These are phyloP conservation scores for Globisporangium yorkense DNA, from an alignment of 352 stramenopile genomes.

Conservation along the genomic window DNA sequence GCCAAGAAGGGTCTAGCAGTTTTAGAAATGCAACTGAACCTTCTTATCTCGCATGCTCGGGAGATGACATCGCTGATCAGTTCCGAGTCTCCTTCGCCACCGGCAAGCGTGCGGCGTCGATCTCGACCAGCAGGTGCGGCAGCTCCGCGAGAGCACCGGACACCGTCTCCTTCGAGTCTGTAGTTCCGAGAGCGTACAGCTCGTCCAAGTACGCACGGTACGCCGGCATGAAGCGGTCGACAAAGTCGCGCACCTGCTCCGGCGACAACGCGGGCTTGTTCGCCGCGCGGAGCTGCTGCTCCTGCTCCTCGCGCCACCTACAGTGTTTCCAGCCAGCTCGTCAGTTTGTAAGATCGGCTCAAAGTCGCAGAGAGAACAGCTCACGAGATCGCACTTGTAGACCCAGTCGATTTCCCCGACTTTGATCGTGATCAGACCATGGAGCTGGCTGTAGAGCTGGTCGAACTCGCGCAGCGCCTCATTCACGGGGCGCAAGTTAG, in stretches of 20 bases:
- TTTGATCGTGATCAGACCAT: slow-evolving; percentile 71
- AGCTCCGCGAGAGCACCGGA: slow-evolving; percentile 18
- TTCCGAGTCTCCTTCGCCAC: not conserved
- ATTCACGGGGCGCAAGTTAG: slow-evolving; percentile 64
- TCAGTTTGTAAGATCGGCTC: too few relatives aligned
- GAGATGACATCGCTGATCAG: too few relatives aligned
- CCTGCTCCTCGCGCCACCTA: slow-evolving; percentile 80
- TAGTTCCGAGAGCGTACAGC: slow-evolving; percentile 36
- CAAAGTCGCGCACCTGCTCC: slow-evolving; percentile 74
- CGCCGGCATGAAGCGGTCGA: slow-evolving; percentile 83
- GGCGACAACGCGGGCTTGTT: slow-evolving; percentile 57
- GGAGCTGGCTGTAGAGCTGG: slow-evolving; percentile 56
- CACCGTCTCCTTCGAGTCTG: not conserved
- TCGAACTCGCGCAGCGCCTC: slow-evolving; percentile 52
- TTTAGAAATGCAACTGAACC: not conserved
- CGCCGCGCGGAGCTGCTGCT: slow-evolving; percentile 52
- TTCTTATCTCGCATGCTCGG: not conserved
- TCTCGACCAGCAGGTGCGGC: slow-evolving; percentile 57
- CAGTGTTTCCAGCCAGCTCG: not conserved
- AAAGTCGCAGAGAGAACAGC: too few relatives aligned
- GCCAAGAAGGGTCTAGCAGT: not conserved
- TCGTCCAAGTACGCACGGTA: slow-evolving; percentile 65
- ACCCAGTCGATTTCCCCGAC: slow-evolving; percentile 70
- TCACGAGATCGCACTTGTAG: slow-evolving; percentile 47
- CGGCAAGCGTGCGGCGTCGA: slow-evolving; percentile 36